Percentiles rank a stretch among this genome's conserved stretches.
Conservation (phyloP, 768 basidiomycete species). For the Cystoderma amianthinum region DNA sequence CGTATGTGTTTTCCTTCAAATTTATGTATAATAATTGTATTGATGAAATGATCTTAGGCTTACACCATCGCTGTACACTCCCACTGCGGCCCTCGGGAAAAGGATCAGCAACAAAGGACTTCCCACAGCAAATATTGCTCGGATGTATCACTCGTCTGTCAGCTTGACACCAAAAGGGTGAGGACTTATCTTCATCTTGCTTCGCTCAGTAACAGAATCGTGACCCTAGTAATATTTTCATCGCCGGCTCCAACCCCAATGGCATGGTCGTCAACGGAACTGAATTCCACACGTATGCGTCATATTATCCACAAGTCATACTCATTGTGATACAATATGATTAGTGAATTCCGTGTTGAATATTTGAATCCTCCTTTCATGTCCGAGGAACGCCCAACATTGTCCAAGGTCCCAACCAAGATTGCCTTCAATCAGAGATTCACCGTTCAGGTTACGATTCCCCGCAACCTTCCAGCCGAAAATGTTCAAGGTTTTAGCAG, state of each 20-base stretch:
- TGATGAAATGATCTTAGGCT: too few relatives aligned
- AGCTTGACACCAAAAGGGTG: constrained; percentile 50
- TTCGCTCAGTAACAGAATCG: constrained; percentile 10
- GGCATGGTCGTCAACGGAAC: constrained; percentile 16
- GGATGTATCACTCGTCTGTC: constrained; percentile 58
- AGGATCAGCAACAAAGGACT: constrained; percentile 42
- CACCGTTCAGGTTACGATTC: constrained; percentile 25
- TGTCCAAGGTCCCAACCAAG: constrained; percentile 25
- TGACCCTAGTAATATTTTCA: constrained; percentile 16
- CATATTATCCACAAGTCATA: constrained; percentile 1
- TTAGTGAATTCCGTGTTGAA: constrained; percentile 34
- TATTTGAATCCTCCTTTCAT: constrained; percentile 36
- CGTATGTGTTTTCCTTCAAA: constrained; percentile 9
- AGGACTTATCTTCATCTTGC: constrained; percentile 15
- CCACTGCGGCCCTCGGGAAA: constrained; percentile 30
- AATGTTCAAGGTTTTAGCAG: constrained; percentile 30
- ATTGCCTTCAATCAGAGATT: constrained; percentile 29
- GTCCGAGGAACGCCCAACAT: constrained; percentile 22
- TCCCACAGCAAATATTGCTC: constrained; percentile 34
- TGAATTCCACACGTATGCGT: constrained; percentile 15
- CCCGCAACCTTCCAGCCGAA: constrained; percentile 15
- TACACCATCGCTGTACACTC: constrained; percentile 43
- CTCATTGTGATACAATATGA: constrained; percentile 6
- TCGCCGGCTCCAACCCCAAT: constrained; percentile 44
- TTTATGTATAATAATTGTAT: too few relatives aligned